Base-by-base conservation (phyloP, 495 filamentous ascomycete genomes). In the Tricharina praecox region DNA sequence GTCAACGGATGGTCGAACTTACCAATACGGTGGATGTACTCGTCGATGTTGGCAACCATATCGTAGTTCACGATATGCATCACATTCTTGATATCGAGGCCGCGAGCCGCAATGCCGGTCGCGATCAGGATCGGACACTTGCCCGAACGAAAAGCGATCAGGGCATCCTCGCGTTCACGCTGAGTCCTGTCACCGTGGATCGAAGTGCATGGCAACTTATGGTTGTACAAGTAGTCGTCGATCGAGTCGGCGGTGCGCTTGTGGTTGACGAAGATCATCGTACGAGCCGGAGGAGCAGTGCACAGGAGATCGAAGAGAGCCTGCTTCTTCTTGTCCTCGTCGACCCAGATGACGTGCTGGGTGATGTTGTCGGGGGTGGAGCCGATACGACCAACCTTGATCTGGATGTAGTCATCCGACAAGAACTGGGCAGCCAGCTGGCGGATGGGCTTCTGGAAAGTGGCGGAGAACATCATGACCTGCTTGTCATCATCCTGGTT, bases 291-390 rank as follows among this genome's bases (percentile, higher is more conserved):
- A 49, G 78, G 86, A 56, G 93, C 84, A 39, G 85, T 95, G 71
- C 96, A 90, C 35, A 97, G 77, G 50, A 97, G 95, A 58, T 97
- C 90, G 28, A 96, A 75, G 34, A 97, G 74, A 49, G 96, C 92
- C 38, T 88, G 94, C 51, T 90, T 87, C 76, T 97, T 97, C 73
- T 97, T 92, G 32, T 72, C 63, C 56, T 97, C 90, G 68, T 97
- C 90, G 47, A 96, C 90, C 56, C 95, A 96, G 65, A 96, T 86
- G 44, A 97, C 76, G 70, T 92, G 93, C 67, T 97, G 90, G 40
- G 92, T 97, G 56, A 96, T 96, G 71, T 97, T 97, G 72, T 96
- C 87, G 0, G 90, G 95, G 16, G 90, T 97, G n/a, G 92, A 96
- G 61, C 90, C 90, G 52, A 97, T 92, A 75, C 90, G 90, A 53